A percentile compares a stretch with the other conserved stretches of the same genome.
Evolutionary conservation across 2,329 filamentous ascomycete species (phyloP).

Genomic region (Aspergillus pseudoterreus): DNA sequence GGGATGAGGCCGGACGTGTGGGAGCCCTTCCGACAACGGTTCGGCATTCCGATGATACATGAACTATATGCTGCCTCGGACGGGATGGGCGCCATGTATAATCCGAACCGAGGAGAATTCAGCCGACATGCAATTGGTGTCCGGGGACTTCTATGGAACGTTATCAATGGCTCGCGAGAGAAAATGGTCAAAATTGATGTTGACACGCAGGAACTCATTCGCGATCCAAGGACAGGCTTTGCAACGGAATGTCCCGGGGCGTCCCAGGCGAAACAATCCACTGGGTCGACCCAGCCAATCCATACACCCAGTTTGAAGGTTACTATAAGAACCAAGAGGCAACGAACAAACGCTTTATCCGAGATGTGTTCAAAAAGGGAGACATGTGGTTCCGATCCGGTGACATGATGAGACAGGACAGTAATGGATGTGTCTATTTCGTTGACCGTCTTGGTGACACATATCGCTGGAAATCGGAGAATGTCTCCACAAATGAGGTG

Average conservation of each 20-base stretch:
- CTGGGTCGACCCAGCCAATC: neutral
- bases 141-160: neutral
- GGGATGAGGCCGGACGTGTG: slow-evolving; percentile 42
- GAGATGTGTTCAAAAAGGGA: slow-evolving; percentile 3
- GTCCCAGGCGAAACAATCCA: neutral
- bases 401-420: slow-evolving; percentile 1
- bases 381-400: slow-evolving; percentile 6
- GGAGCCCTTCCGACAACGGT: slow-evolving; percentile 37
- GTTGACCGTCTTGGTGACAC: slow-evolving; percentile 6
- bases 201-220: neutral
- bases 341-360: slow-evolving; percentile 1
- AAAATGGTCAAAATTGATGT: neutral
- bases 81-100: slow-evolving; percentile 15
- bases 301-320: neutral
- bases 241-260: neutral
- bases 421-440: slow-evolving; percentile 2
- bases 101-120: neutral
- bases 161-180: neutral
- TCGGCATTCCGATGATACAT: slow-evolving; percentile 36
- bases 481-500: slow-evolving; percentile 6
- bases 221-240: slow-evolving; percentile 1
- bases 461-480: slow-evolving; percentile 7
- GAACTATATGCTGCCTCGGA: slow-evolving; percentile 41
- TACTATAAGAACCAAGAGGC: neutral
- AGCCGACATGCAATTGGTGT: neutral